Conservation (phyloP, 1,284 basidiomycete species). For the Cerrena zonata region DNA sequence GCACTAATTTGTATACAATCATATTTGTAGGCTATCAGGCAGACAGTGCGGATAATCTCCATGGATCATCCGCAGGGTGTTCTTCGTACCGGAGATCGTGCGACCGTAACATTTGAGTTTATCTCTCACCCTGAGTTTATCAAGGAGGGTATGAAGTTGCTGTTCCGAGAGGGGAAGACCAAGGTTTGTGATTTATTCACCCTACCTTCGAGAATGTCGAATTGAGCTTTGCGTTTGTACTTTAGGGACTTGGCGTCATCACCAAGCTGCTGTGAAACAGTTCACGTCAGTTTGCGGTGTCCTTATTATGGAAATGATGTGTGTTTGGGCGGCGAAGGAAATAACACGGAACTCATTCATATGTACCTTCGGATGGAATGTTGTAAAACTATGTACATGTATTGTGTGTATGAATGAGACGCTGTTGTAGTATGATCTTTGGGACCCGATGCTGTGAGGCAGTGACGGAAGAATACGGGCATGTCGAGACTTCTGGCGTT, state of each 20-base stretch:
- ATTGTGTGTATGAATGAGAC: too few relatives aligned
- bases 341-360: too few relatives aligned
- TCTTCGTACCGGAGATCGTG: slow-evolving; percentile 84
- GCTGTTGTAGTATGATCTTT: too few relatives aligned
- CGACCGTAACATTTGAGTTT: slow-evolving; percentile 86
- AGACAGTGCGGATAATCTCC: slow-evolving; percentile 84
- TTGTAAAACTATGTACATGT: too few relatives aligned
- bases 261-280: slow-evolving; percentile 28
- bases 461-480: too few relatives aligned
- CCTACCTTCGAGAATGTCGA: too few relatives aligned
- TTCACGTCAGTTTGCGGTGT: background rate
- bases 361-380: too few relatives aligned
- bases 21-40: slow-evolving; percentile 61
- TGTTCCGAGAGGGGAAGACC: slow-evolving; percentile 90
- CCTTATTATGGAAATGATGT: too few relatives aligned
- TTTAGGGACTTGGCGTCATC: slow-evolving; percentile 33
- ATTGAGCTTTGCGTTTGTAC: background rate
- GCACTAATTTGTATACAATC: background rate
- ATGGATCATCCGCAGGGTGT: slow-evolving; percentile 86
- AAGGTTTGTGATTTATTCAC: slow-evolving; percentile 50
- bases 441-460: too few relatives aligned
- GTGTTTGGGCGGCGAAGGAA: too few relatives aligned
- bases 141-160: slow-evolving; percentile 85
- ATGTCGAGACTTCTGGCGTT: too few relatives aligned
- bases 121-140: slow-evolving; percentile 86